phyloP scores from a whole-genome alignment of 495 filamentous ascomycete species.

The Penicillium tannophilum region DNA sequence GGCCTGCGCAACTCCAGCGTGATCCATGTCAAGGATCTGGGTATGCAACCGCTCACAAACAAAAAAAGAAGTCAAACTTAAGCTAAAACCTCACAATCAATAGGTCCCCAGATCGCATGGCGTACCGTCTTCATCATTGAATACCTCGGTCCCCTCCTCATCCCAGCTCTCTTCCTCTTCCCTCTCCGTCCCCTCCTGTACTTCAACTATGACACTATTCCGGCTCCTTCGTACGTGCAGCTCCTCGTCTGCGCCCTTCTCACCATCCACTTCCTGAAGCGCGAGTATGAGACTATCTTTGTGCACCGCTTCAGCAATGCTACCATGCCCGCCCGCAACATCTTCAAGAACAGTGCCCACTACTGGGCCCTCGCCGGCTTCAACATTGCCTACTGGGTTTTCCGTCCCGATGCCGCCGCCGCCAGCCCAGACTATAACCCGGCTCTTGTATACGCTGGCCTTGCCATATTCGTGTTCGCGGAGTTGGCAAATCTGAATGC shows the following conservation, averaged over 20 bases:
- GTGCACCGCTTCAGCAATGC: slow-evolving; percentile 93
- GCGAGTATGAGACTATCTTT: slow-evolving; percentile 91
- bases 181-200: slow-evolving; percentile 74
- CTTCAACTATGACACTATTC: slow-evolving; percentile 54
- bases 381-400: slow-evolving; percentile 82
- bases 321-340: slow-evolving; percentile 86
- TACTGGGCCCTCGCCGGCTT: slow-evolving; percentile 87
- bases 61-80: background rate
- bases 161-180: slow-evolving; percentile 75
- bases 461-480: slow-evolving; percentile 71
- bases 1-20: slow-evolving; percentile 69
- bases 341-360: slow-evolving; percentile 88
- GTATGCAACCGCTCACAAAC: slow-evolving; percentile 48
- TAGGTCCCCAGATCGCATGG: slow-evolving; percentile 92
- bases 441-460: slow-evolving; percentile 58
- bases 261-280: slow-evolving; percentile 86
- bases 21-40: slow-evolving; percentile 90
- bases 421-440: slow-evolving; percentile 47
- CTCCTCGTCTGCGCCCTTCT: slow-evolving; percentile 70
- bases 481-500: slow-evolving; percentile 79
- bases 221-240: slow-evolving; percentile 64
- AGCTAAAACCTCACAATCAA: background rate
- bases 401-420: slow-evolving; percentile 67
- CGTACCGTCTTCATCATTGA: slow-evolving; percentile 92
- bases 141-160: slow-evolving; percentile 91